phyloP scores from a whole-genome alignment of 371 early-diverging fungal species.

The Dipsacomyces acuminosporus region DNA sequence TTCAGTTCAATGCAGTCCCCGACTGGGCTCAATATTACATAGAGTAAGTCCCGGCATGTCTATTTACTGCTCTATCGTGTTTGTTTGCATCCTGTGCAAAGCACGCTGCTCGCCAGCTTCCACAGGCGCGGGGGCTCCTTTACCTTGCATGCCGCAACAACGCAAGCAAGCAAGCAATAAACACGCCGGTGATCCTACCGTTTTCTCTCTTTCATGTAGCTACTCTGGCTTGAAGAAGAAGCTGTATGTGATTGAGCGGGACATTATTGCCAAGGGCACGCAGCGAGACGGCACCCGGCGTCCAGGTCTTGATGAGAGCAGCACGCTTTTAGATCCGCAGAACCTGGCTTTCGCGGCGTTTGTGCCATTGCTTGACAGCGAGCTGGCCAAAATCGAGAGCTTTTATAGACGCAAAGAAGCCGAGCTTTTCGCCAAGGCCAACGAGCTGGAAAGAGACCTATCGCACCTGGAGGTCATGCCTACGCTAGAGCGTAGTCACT shows the following conservation, averaged over 20 bases:
- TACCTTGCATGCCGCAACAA: no score
- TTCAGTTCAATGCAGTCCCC: slow-evolving; percentile 85
- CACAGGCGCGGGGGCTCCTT: no score
- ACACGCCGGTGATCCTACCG: no score
- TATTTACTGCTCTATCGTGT: no score
- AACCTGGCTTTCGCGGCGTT: slow-evolving; percentile 56
- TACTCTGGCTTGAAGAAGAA: slow-evolving; percentile 88
- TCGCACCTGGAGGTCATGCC: slow-evolving; percentile 6
- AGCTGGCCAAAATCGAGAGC: slow-evolving; percentile 69
- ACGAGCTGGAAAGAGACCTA: slow-evolving; percentile 18
- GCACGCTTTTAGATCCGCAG: slow-evolving; percentile 28
- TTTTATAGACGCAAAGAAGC: slow-evolving; percentile 82
- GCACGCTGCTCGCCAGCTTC: no score
- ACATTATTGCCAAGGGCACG: slow-evolving; percentile 52
- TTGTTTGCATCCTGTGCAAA: no score
- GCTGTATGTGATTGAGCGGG: slow-evolving; percentile 83
- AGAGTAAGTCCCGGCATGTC: slow-evolving; percentile 50
- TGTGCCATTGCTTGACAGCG: slow-evolving; percentile 66
- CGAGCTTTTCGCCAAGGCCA: slow-evolving; percentile 54
- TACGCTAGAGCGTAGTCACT: slow-evolving; percentile 22
- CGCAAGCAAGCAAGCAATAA: no score
- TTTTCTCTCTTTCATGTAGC: no score
- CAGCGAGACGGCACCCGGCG: neutral
- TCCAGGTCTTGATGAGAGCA: slow-evolving; percentile 17
- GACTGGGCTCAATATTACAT: slow-evolving; percentile 84